Conservation (phyloP, 768 basidiomycete species). For the Russula vinacea region DNA sequence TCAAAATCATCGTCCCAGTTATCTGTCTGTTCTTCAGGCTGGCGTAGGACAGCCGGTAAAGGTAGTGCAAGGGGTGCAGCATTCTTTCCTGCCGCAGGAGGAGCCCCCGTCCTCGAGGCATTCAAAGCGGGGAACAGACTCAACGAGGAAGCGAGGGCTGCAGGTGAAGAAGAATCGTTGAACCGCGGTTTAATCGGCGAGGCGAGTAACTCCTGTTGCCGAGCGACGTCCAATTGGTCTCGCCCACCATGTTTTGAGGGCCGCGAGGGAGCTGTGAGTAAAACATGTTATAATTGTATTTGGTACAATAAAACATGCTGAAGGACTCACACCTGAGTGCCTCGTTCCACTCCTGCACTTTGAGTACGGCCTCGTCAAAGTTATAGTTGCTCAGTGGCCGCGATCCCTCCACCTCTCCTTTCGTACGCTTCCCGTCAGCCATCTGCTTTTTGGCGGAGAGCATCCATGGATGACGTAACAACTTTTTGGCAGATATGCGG, state of each 20-base stretch:
- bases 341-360: constrained; percentile 99
- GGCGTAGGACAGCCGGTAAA: constrained; percentile 60
- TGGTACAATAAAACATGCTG: constrained; percentile 17
- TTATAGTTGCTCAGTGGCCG: constrained; percentile 75
- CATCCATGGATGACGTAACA: constrained; percentile 97
- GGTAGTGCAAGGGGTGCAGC: constrained; percentile 43
- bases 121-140: constrained; percentile 21
- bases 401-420: constrained; percentile 38
- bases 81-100: constrained; percentile 27
- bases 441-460: constrained; percentile 75
- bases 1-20: constrained; percentile 99
- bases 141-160: constrained; percentile 23
- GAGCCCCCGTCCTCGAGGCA: constrained; percentile 25
- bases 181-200: constrained; percentile 28
- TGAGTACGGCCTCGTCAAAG: constrained; percentile 89
- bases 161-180: constrained; percentile 16
- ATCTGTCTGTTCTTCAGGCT: constrained; percentile 84
- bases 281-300: background rate
- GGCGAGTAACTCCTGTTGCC: constrained; percentile 48
- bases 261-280: constrained; percentile 59
- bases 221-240: constrained; percentile 43
- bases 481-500: constrained; percentile 89
- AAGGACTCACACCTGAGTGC: constrained; percentile 74
- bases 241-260: constrained; percentile 55
- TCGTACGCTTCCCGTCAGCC: constrained; percentile 40